phyloP scores from a whole-genome alignment of 1,139 yeast genomes.

The Zygoascus sp. region DNA sequence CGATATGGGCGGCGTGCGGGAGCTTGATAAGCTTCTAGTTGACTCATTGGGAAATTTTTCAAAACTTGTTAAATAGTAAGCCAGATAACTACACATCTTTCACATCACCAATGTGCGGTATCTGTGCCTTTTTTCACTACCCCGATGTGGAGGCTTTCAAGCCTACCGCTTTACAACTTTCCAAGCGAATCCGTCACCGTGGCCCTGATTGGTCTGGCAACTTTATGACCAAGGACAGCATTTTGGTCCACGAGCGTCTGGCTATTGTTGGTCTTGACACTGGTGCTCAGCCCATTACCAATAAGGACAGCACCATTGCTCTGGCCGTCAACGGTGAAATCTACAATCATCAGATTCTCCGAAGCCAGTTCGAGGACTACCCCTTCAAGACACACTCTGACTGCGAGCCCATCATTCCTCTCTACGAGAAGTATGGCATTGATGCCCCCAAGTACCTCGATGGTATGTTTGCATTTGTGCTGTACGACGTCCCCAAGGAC shows the following conservation, averaged over 20 bases:
- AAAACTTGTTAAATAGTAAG: not conserved
- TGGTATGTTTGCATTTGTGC: slow-evolving; percentile 97
- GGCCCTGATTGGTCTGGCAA: slow-evolving; percentile 99
- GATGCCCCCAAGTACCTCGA: slow-evolving; percentile 92
- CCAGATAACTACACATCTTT: slow-evolving; percentile 1
- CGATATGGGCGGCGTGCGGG: not conserved
- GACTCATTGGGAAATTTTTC: slow-evolving; percentile 10
- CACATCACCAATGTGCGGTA: slow-evolving; percentile 78
- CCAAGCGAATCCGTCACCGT: slow-evolving; percentile 92
- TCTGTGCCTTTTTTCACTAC: slow-evolving; percentile 85
- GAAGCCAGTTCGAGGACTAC: slow-evolving; percentile 69
- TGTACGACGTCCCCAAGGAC: slow-evolving; percentile 79
- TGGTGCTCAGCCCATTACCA: slow-evolving; percentile 96
- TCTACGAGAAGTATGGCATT: slow-evolving; percentile 75
- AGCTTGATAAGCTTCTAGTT: slow-evolving; percentile 3
- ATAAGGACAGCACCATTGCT: slow-evolving; percentile 65
- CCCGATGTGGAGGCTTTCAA: slow-evolving; percentile 77
- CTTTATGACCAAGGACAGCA: slow-evolving; percentile 68
- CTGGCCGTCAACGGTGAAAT: slow-evolving; percentile 96
- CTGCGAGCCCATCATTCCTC: slow-evolving; percentile 96
- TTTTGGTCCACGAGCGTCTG: slow-evolving; percentile 85
- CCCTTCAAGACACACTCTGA: slow-evolving; percentile 82
- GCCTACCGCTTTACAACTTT: slow-evolving; percentile 78
- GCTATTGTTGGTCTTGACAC: slow-evolving; percentile 88
- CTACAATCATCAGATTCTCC: slow-evolving; percentile 87